Evolutionary conservation across 805 yeast species (phyloP), one percentile per base, ranked within the genome.

Genomic region (Metschnikowia noctiluminum): DNA sequence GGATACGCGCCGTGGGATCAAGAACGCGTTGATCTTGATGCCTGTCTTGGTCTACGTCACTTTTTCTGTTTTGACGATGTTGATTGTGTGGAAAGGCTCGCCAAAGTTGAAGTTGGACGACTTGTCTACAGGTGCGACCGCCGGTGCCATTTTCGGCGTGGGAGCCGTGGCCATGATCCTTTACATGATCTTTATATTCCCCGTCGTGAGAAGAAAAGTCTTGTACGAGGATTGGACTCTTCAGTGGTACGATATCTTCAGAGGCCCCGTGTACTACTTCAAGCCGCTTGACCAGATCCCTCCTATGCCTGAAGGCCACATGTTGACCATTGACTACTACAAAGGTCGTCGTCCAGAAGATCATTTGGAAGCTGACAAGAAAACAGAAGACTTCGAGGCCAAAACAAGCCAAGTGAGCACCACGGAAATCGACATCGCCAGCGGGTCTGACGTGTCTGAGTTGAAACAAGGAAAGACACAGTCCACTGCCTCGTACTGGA

Each of bases 81-180:
- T 85, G 65, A 81, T 86, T 62, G 88, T 83, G 35, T 84, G 88
- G 87, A 85, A 86, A 64, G 91, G 90, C 58, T 84, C 91, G 47
- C 89, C 91, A 58, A 76, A 77, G 54, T 75, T 85, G 57, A 68
- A 80, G 28, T 71, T 86, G 59, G 72, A 79, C 54, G 61, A 79
- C 7, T 70, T 85, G 45, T 70, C 83, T 1, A 59, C 72, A 6
- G 78, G 78, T 30, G 76, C 84, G 10, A 78, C 78, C 38, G 73
- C 69, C 40, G 87, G 82, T 9, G 71, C 87, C 30, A 79, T 84
- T 52, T 66, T 85, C 46, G 87, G 89, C 47, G 84, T 79, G 46
- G 89, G 81, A 53, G 82, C 66, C 35, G 84, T 75, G 52, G 85
- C 87, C 7, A 55, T 74, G 12, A 37, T 66, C 0, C 43, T 85